phyloP scores from a whole-genome alignment of 768 basidiomycete genomes.

The Amanita subjunquillea region DNA sequence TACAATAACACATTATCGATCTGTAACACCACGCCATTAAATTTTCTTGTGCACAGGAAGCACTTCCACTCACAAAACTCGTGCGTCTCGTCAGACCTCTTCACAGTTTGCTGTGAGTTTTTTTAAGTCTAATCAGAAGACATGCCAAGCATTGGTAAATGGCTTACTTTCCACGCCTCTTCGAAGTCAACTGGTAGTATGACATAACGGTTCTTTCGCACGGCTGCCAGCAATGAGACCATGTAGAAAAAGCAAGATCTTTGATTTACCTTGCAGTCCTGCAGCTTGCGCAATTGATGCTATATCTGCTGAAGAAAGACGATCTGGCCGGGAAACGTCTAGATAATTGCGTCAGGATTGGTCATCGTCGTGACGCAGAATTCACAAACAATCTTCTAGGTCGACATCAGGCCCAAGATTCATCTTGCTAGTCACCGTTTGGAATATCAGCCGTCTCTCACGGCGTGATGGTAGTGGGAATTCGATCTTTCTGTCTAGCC shows the following conservation, averaged over 20 bases:
- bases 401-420: conserved; percentile 97
- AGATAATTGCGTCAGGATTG: conserved; percentile 7
- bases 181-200: conserved; percentile 97
- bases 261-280: conserved; percentile 75
- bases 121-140: conserved; percentile 16
- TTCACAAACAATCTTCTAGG: conserved; percentile 87
- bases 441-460: conserved; percentile 96
- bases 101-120: conserved; percentile 82
- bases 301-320: conserved; percentile 92
- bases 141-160: conserved; percentile 42
- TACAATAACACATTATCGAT: conserved; percentile 7
- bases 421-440: conserved; percentile 96
- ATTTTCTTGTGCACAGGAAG: not conserved
- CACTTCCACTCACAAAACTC: conserved; percentile 72
- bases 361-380: not conserved
- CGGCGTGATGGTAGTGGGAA: conserved; percentile 91
- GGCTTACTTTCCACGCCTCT: conserved; percentile 97
- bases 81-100: conserved; percentile 90
- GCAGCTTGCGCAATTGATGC: conserved; percentile 94
- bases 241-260: not conserved
- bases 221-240: conserved; percentile 41
- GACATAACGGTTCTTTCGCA: conserved; percentile 96
- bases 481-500: conserved; percentile 97
- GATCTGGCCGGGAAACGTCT: conserved; percentile 97
- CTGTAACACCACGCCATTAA: not conserved